Evolutionary conservation across 495 filamentous ascomycete species (phyloP).

Genomic region (Penicillium taxi): DNA sequence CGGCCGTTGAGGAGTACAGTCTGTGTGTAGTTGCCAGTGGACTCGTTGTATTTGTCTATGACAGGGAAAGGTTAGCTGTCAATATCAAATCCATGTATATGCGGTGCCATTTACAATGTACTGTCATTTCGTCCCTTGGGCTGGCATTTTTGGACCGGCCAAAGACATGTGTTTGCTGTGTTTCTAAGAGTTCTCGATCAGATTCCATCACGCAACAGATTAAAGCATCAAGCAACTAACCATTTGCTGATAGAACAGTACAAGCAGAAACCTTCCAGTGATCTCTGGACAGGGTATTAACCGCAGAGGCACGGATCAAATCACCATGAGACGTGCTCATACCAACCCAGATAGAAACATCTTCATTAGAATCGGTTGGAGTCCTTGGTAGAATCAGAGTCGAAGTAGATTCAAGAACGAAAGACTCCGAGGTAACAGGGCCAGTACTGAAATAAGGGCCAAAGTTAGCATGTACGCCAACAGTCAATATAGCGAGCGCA

Average conservation of each 20-base stretch:
- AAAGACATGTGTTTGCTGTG: slow-evolving; percentile 4
- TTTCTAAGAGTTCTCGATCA: background rate
- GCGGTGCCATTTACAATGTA: slow-evolving; percentile 19
- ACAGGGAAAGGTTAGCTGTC: background rate
- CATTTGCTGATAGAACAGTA: slow-evolving; percentile 17
- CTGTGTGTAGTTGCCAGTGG: slow-evolving; percentile 32
- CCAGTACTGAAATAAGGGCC: slow-evolving; percentile 32
- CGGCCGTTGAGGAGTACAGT: slow-evolving; percentile 28
- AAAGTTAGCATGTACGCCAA: background rate
- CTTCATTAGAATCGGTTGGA: slow-evolving; percentile 18
- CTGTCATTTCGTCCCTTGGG: slow-evolving; percentile 21
- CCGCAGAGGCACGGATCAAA: slow-evolving; percentile 30
- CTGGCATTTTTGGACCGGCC: slow-evolving; percentile 18
- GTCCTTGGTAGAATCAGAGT: slow-evolving; percentile 28
- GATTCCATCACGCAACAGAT: too few relatives aligned
- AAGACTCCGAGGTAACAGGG: slow-evolving; percentile 25
- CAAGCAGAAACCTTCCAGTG: slow-evolving; percentile 26
- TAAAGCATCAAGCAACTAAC: slow-evolving; percentile 16
- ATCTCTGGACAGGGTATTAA: slow-evolving; percentile 18
- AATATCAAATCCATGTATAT: background rate
- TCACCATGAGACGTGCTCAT: slow-evolving; percentile 34
- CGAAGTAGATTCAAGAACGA: slow-evolving; percentile 28
- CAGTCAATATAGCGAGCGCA: too few relatives aligned
- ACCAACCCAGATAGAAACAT: slow-evolving; percentile 29
- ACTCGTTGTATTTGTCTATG: slow-evolving; percentile 35